phyloP scores from a whole-genome alignment of 306 rosid species.

The Coriaria nepalensis region DNA sequence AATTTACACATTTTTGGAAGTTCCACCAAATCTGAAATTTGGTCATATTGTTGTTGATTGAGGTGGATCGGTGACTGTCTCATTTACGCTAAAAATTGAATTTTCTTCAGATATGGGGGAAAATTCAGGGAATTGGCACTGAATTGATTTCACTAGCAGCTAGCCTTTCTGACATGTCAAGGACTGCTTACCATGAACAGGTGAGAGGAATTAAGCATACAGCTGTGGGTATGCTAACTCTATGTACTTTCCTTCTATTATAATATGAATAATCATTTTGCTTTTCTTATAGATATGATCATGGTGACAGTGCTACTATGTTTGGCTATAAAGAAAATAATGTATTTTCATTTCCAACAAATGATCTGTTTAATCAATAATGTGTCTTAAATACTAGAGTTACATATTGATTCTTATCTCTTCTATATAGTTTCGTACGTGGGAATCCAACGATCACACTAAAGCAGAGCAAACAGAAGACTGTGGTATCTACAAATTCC shows the following conservation, averaged over 20 bases:
- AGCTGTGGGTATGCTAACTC: slow-evolving; percentile 8
- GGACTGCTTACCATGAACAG: slow-evolving; percentile 43
- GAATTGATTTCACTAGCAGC: slow-evolving; percentile 55
- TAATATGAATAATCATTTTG: too few relatives aligned
- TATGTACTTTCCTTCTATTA: not conserved
- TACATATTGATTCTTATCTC: slow-evolving; percentile 16
- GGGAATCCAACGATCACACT: slow-evolving; percentile 41
- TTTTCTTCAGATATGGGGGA: slow-evolving; percentile 59
- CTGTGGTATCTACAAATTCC: slow-evolving; percentile 22
- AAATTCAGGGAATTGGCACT: slow-evolving; percentile 49
- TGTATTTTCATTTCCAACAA: slow-evolving; percentile 1
- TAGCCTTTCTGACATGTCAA: slow-evolving; percentile 61
- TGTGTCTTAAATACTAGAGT: too few relatives aligned
- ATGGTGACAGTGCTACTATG: too few relatives aligned
- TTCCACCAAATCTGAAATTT: not conserved
- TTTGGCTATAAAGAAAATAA: too few relatives aligned
- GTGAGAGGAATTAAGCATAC: slow-evolving; percentile 25
- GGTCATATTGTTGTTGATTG: too few relatives aligned
- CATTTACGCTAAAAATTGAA: not conserved
- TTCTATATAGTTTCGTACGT: slow-evolving; percentile 30
- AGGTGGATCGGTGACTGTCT: too few relatives aligned
- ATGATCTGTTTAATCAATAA: not conserved
- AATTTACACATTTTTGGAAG: not conserved
- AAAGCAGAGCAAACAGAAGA: slow-evolving; percentile 49
- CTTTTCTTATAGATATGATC: too few relatives aligned